Evolutionary conservation across 2,329 filamentous ascomycete genomes (phyloP).

Genomic region (Pseudogymnoascus sp.): DNA sequence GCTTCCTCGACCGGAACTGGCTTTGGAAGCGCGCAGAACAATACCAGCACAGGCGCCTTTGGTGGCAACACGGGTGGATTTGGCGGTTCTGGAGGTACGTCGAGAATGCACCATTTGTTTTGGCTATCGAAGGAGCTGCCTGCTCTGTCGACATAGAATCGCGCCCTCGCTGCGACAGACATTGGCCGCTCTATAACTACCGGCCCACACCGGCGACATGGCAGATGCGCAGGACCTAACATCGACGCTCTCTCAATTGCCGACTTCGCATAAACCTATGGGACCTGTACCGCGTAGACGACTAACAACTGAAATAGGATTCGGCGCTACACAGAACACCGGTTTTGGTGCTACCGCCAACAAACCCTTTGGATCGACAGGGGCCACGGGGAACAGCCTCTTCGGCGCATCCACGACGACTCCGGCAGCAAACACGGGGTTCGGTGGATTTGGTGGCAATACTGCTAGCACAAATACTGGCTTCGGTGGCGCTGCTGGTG

Average conservation of each 20-base stretch:
- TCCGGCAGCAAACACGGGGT: constrained; percentile 28
- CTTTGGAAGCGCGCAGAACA: constrained; percentile 34
- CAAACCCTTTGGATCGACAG: constrained; percentile 42
- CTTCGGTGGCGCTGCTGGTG: constrained; percentile 19
- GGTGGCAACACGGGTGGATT: constrained; percentile 30
- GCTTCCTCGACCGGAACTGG: constrained; percentile 29
- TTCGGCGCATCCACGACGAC: constrained; percentile 39
- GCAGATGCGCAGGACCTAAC: background rate
- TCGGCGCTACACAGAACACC: constrained; percentile 36
- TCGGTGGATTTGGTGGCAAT: constrained; percentile 39
- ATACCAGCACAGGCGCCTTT: constrained; percentile 33
- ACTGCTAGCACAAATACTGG: constrained; percentile 21
- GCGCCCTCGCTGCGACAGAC: background rate
- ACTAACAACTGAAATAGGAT: constrained; percentile 25
- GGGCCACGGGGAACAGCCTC: constrained; percentile 40
- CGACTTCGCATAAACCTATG: background rate
- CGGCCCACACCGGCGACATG: background rate
- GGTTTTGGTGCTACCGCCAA: constrained; percentile 24
- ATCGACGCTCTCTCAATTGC: background rate
- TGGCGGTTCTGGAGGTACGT: constrained; percentile 34
- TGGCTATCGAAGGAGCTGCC: background rate
- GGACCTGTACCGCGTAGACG: background rate
- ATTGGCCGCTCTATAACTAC: background rate
- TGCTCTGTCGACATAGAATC: background rate
- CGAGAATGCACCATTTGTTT: constrained; percentile 14